phyloP scores from a whole-genome alignment of 1,284 basidiomycete genomes.

The Lignosus rhinocerotis region DNA sequence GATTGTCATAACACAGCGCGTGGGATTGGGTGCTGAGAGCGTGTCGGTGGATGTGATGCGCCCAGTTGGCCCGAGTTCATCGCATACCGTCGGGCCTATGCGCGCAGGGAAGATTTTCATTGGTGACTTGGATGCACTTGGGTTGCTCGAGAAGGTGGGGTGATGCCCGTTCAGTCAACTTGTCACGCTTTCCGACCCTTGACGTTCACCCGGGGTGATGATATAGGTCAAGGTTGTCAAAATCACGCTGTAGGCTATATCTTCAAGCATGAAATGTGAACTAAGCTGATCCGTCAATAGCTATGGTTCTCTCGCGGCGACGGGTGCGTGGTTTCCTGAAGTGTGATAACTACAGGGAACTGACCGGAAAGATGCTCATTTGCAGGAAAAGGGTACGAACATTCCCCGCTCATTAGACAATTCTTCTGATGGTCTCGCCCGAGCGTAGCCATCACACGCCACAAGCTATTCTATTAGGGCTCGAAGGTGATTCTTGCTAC shows the following conservation, averaged over 20 bases:
- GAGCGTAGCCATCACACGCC: conserved; percentile 85
- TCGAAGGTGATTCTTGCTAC: conserved; percentile 62
- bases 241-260: conserved; percentile 69
- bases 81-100: conserved; percentile 90
- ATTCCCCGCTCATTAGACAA: neutral
- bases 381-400: conserved; percentile 74
- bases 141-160: conserved; percentile 68
- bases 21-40: conserved; percentile 10
- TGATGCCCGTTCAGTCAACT: conserved; percentile 9
- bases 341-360: conserved; percentile 1
- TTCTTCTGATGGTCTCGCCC: conserved; percentile 8
- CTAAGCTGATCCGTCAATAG: conserved; percentile 34
- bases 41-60: neutral
- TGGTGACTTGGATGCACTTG: conserved; percentile 69
- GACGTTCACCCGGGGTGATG: neutral
- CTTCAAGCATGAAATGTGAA: neutral
- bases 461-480: conserved; percentile 87
- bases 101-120: conserved; percentile 89
- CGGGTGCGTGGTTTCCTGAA: conserved; percentile 48
- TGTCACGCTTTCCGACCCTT: neutral
- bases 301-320: conserved; percentile 78
- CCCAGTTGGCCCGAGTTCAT: conserved; percentile 57
- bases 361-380: conserved; percentile 20
- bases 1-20: neutral
- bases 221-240: conserved; percentile 76